Evolutionary conservation across 225 moss, liverwort and hornwort genomes (phyloP), one percentile per base, ranked within the genome.

Genomic region (Pleurozium schreberi): DNA sequence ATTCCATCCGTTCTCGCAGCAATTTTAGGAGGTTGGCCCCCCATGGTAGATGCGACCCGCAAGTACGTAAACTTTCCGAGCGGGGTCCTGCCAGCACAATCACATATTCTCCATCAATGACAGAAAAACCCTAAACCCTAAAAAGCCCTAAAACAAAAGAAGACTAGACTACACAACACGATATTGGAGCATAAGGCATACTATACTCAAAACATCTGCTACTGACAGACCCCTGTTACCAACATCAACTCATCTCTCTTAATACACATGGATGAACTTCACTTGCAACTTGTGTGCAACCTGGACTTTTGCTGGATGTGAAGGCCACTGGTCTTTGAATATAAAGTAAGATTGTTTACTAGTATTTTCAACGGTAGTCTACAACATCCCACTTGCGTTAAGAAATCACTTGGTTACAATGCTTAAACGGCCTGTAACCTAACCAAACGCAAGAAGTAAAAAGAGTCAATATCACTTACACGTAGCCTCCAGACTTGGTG

Each of bases 1-100:
- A 88, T 88, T 60, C 87, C 90, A 26, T 92, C 38, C 14, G 84
- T 80, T 87, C 87, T 80, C 10, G 86, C 88, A 84, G 86, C 88
- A 42, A 92, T 67, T 53, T 45, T 75, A 4, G 88, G 88, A 2
- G 90, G 74, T 17, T 83, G 80, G 5, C 92, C 92, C 31, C 90
- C 88, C 74, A 88, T 73, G 11, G 75, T 84, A 14, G 88, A 88
- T 8, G 90, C 90, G 4, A 92, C 22, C 31, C 80, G 80, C 74
- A 87, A 45, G 62, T 73, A 88, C 7, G 18, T 86, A 8, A 73
- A 86, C 66, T 66, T 84, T 45, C 92, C 92, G 18, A 92, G 62
- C 10, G 90, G 86, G 3, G 86, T 50, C 47, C 92, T 90, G 77
- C 86, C 65, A 88, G 12, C 76, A 78, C 25, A 43, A 79, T 25